phyloP scores from a whole-genome alignment of 331 rosid species.

The Stylosanthes scabra region DNA sequence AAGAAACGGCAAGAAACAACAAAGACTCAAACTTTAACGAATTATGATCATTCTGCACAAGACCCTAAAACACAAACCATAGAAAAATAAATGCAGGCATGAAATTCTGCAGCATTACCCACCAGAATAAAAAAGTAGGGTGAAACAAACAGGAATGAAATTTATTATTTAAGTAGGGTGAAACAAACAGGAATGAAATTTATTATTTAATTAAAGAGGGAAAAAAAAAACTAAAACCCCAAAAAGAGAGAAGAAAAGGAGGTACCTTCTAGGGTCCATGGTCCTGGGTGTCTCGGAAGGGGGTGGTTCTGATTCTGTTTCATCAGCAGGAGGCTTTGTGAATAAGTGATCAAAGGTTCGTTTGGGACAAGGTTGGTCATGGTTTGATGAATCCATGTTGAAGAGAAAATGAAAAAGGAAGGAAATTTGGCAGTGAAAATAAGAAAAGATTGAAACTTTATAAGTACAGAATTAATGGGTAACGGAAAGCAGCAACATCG shows the following conservation, averaged over 20 bases:
- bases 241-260: neutral
- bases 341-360: constrained; percentile 13
- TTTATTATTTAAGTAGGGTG: neutral
- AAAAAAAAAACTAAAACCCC: too few species aligned
- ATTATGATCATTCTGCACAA: too few species aligned
- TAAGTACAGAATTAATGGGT: neutral
- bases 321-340: constrained; percentile 8
- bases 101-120: too few species aligned
- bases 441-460: neutral
- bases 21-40: too few species aligned
- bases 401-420: neutral
- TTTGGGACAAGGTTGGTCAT: neutral
- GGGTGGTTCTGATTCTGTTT: neutral
- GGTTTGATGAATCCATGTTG: constrained; percentile 35
- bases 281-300: constrained; percentile 11
- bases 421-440: too few species aligned
- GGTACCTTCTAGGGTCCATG: constrained; percentile 60
- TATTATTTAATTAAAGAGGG: too few species aligned
- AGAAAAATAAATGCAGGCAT: too few species aligned
- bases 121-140: too few species aligned
- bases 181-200: too few species aligned
- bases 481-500: neutral
- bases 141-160: too few species aligned
- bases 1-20: too few species aligned
- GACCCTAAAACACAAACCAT: too few species aligned